phyloP scores from a whole-genome alignment of 768 basidiomycete genomes.

The Termitomyces bulborhizus region DNA sequence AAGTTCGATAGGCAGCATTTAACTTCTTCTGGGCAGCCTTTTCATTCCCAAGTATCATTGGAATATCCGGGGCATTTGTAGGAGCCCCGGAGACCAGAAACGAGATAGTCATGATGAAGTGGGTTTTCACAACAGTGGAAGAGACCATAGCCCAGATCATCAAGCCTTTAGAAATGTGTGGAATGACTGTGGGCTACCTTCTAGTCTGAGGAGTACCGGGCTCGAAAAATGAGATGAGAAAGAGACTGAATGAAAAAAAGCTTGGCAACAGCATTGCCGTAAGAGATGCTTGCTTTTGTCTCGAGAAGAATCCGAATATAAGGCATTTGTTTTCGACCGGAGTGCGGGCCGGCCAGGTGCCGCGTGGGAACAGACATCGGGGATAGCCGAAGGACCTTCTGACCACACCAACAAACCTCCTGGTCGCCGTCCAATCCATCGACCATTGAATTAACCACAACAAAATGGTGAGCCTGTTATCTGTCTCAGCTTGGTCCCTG shows the following conservation, averaged over 20 bases:
- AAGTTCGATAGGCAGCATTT: conserved; percentile 37
- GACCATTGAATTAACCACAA: conserved; percentile 28
- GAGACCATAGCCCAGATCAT: conserved; percentile 9
- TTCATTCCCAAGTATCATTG: conserved; percentile 42
- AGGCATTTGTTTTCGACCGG: conserved; percentile 9
- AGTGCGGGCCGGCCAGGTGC: conserved; percentile 1
- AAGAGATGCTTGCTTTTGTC: no score
- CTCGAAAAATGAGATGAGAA: conserved; percentile 14
- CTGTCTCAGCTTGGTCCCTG: neutral
- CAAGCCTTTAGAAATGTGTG: conserved; percentile 11
- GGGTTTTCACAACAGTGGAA: conserved; percentile 5
- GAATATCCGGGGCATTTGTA: conserved; percentile 10
- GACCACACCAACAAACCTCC: conserved; percentile 20
- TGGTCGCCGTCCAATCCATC: conserved; percentile 30
- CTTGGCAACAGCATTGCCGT: conserved; percentile 8
- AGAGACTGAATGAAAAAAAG: neutral
- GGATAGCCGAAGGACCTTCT: conserved; percentile 19
- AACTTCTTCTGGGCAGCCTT: conserved; percentile 40
- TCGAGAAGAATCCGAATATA: no score
- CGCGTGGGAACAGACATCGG: conserved; percentile 22
- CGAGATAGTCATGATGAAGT: conserved; percentile 13
- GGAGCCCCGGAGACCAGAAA: conserved; percentile 22
- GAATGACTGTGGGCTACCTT: conserved; percentile 5
- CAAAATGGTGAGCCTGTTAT: conserved; percentile 34
- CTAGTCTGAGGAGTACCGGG: conserved; percentile 24